These are phyloP conservation scores for Oenanthe javanica DNA, from an alignment of 140 eudicot species.

Conservation along the genomic window DNA sequence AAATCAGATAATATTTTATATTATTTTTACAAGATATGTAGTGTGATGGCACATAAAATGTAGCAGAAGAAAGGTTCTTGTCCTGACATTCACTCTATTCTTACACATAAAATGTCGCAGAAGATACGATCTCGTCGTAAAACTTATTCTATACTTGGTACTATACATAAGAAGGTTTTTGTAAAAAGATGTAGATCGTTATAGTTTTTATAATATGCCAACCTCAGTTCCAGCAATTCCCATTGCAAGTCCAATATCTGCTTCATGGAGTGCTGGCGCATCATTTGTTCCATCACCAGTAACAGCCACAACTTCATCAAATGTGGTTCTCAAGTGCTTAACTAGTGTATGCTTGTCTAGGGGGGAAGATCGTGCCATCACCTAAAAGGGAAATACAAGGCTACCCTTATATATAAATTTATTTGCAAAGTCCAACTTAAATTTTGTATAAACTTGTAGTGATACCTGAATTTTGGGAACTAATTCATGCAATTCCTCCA, in stretches of 20 bases:
- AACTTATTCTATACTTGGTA: background rate
- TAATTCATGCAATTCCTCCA: slow-evolving; percentile 55
- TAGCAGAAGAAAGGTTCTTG: background rate
- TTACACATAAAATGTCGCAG: too few species aligned
- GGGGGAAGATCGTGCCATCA: slow-evolving; percentile 99
- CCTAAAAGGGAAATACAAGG: slow-evolving; percentile 28
- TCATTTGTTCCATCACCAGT: slow-evolving; percentile 98
- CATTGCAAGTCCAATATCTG: slow-evolving; percentile 99
- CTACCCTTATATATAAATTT: background rate
- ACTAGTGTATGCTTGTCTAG: slow-evolving; percentile 27
- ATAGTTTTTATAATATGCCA: slow-evolving; percentile 6
- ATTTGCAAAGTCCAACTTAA: background rate
- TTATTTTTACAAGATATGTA: too few species aligned
- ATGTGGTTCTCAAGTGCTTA: slow-evolving; percentile 76
- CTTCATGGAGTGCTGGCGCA: slow-evolving; percentile 99
- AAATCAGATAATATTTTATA: background rate
- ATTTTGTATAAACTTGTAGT: background rate
- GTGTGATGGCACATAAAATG: background rate
- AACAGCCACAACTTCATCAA: slow-evolving; percentile 96
- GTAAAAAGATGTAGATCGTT: background rate
- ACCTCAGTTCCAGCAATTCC: slow-evolving; percentile 99
- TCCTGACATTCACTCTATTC: too few species aligned
- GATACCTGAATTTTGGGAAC: slow-evolving; percentile 87
- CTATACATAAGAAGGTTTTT: background rate
- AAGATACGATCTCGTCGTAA: background rate